Conservation (phyloP, 1,284 basidiomycete genomes). For the Apiotrichum gamsii region DNA sequence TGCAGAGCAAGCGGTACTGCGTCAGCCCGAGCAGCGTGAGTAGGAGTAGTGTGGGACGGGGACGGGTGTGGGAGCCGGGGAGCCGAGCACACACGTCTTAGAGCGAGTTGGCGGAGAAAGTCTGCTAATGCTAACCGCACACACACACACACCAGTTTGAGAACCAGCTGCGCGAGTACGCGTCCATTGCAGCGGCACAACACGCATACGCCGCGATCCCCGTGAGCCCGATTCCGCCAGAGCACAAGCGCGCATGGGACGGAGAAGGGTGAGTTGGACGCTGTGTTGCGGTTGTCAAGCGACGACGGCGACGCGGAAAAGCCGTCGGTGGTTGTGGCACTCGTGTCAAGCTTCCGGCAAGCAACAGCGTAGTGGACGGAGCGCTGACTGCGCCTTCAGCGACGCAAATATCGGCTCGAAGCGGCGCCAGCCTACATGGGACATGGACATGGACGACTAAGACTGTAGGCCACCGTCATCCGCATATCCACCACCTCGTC, state of each 20-base stretch:
- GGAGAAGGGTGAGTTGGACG: conserved; percentile 8
- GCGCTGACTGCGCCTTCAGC: too few relatives aligned
- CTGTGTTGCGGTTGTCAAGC: not conserved
- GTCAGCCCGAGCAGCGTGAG: conserved; percentile 70
- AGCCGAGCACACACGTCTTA: too few relatives aligned
- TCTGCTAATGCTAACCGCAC: too few relatives aligned
- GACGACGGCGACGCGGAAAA: not conserved
- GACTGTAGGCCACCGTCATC: not conserved
- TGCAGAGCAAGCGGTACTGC: conserved; percentile 83
- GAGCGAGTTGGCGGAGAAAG: too few relatives aligned
- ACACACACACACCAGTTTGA: conserved; percentile 56
- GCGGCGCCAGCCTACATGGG: not conserved
- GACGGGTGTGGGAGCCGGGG: too few relatives aligned
- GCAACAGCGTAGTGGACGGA: too few relatives aligned
- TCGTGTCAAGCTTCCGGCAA: not conserved
- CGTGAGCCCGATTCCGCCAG: not conserved
- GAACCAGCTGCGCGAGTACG: conserved; percentile 85
- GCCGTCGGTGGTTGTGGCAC: not conserved
- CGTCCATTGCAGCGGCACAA: conserved; percentile 60
- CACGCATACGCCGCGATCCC: conserved; percentile 21
- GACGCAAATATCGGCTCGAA: not conserved
- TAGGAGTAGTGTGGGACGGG: too few relatives aligned
- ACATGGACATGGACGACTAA: not conserved
- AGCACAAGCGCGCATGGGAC: conserved; percentile 19
- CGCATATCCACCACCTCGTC: too few relatives aligned